Percentiles rank a stretch among this genome's conserved stretches.
phyloP scores from a whole-genome alignment of 2,329 filamentous ascomycete genomes.

The Diaporthe velutina region DNA sequence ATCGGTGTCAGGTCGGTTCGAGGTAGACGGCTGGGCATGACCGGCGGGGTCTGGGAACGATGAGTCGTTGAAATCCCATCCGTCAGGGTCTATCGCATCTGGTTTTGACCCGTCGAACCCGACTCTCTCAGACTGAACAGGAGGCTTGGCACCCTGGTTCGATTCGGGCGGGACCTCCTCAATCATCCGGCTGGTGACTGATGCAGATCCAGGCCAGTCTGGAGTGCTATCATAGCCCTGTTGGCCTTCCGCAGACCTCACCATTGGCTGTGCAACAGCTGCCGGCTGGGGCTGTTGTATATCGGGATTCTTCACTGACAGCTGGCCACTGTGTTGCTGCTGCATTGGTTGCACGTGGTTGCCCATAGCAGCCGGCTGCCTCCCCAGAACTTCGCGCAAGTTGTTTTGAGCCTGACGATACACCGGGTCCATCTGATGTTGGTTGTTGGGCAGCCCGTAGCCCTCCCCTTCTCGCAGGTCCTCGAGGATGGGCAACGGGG shows the following conservation, averaged over 20 bases:
- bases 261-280: constrained; percentile 53
- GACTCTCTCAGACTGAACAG: constrained; percentile 56
- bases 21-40: constrained; percentile 60
- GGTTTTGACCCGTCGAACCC: constrained; percentile 63
- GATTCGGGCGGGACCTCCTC: constrained; percentile 45
- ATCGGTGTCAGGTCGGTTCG: constrained; percentile 85
- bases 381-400: constrained; percentile 33
- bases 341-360: constrained; percentile 65
- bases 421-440: constrained; percentile 53
- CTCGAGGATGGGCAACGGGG: constrained; percentile 69
- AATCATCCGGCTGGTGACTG: constrained; percentile 42
- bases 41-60: constrained; percentile 69
- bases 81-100: constrained; percentile 71
- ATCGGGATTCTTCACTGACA: constrained; percentile 47
- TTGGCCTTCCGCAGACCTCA: constrained; percentile 34
- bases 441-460: constrained; percentile 59
- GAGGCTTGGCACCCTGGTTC: constrained; percentile 56
- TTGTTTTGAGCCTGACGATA: constrained; percentile 33
- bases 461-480: constrained; percentile 68
- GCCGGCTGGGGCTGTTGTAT: constrained; percentile 51
- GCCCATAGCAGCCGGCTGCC: constrained; percentile 56
- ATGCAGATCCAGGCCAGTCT: constrained; percentile 50
- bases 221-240: constrained; percentile 48
- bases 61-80: constrained; percentile 93
- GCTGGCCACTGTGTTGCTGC: constrained; percentile 47